Percentiles rank a stretch among this genome's conserved stretches.
Conservation (phyloP, 1,284 basidiomycete genomes). For the Meripilus lineatus region DNA sequence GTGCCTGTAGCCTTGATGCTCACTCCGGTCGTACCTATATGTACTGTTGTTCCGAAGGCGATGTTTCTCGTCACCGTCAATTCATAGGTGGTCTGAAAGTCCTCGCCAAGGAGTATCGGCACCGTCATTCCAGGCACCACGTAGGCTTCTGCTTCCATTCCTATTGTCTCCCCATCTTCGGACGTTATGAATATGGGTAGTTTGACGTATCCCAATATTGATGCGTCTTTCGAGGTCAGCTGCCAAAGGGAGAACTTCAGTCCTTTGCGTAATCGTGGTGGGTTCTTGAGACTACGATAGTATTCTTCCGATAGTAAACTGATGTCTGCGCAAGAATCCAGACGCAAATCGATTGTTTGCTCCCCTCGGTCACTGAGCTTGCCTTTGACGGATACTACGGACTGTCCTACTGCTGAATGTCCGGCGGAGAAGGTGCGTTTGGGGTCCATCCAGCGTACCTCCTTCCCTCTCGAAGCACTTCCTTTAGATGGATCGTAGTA, state of each 20-base stretch:
- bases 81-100: slow-evolving; percentile 22
- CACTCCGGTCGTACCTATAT: background rate
- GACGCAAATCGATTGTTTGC: slow-evolving; percentile 6
- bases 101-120: slow-evolving; percentile 23
- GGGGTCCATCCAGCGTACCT: too few relatives aligned
- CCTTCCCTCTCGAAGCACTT: too few relatives aligned
- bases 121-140: slow-evolving; percentile 23
- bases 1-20: background rate
- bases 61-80: slow-evolving; percentile 9
- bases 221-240: slow-evolving; percentile 6
- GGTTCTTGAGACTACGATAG: background rate
- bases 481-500: too few relatives aligned
- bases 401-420: too few relatives aligned
- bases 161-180: slow-evolving; percentile 9
- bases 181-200: slow-evolving; percentile 8
- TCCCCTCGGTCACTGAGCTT: background rate
- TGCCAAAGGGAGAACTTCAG: slow-evolving; percentile 9
- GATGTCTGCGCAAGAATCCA: slow-evolving; percentile 19
- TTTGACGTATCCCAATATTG: slow-evolving; percentile 7
- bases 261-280: slow-evolving; percentile 3
- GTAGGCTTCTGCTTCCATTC: slow-evolving; percentile 23
- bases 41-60: background rate
- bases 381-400: background rate
- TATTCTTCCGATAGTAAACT: slow-evolving; percentile 10
- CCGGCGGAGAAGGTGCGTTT: too few relatives aligned